These are phyloP conservation scores for Fraxinus cuspidata DNA, from an alignment of 257 asterid species.

Conservation along the genomic window DNA sequence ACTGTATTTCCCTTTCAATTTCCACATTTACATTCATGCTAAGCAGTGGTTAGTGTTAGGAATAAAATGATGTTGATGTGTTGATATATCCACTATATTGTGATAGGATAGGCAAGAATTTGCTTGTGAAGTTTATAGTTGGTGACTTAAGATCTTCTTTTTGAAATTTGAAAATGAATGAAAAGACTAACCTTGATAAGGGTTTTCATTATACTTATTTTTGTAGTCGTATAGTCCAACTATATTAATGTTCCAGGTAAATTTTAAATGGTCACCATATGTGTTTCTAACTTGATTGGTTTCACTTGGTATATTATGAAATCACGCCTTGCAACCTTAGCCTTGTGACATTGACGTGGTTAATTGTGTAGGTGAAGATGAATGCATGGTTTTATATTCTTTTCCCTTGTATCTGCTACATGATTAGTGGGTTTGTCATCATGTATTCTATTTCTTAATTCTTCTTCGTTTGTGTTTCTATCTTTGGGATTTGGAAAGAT, in stretches of 20 bases:
- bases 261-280: no score
- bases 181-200: neutral
- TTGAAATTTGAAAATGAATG: neutral
- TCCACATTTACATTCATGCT: neutral
- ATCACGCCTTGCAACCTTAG: neutral
- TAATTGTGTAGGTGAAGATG: neutral
- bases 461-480: neutral
- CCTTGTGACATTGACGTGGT: neutral
- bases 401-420: neutral
- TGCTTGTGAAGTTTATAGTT: neutral
- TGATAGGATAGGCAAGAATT: neutral
- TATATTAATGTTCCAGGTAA: neutral
- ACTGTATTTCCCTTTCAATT: neutral
- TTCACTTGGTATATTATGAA: neutral
- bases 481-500: neutral
- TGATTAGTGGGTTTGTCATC: neutral
- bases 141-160: neutral
- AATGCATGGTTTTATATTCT: neutral
- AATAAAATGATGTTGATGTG: neutral
- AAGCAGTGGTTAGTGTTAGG: neutral
- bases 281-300: no score
- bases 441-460: neutral
- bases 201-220: neutral
- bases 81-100: neutral
- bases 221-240: neutral